Evolutionary conservation across 495 filamentous ascomycete species (phyloP).

Genomic region (Aspergillus saccharolyticus): DNA sequence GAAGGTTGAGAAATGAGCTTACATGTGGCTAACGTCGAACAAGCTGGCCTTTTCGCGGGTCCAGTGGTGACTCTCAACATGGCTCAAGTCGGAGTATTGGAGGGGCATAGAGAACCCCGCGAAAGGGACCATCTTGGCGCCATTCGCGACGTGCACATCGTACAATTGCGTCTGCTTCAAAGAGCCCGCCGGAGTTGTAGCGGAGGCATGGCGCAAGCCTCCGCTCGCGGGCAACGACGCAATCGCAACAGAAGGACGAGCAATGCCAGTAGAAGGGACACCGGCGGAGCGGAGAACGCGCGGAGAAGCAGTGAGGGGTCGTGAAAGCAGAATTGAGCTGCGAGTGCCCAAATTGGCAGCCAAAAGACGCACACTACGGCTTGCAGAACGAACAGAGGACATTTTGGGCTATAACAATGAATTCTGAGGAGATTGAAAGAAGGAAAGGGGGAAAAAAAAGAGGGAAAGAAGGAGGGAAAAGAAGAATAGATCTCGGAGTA

Average conservation of each 20-base stretch:
- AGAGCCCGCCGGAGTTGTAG: slow-evolving; percentile 40
- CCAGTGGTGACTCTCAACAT: slow-evolving; percentile 78
- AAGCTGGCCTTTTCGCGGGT: slow-evolving; percentile 80
- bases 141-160: slow-evolving; percentile 71
- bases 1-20: slow-evolving; percentile 15
- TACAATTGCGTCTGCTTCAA: slow-evolving; percentile 72
- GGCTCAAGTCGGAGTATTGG: slow-evolving; percentile 69
- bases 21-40: slow-evolving; percentile 74
- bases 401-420: slow-evolving; percentile 20
- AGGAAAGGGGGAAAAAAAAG: slow-evolving; percentile 15
- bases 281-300: slow-evolving; percentile 26
- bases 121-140: slow-evolving; percentile 96
- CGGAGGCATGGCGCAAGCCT: slow-evolving; percentile 55
- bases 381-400: slow-evolving; percentile 32
- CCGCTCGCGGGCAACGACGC: slow-evolving; percentile 15
- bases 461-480: slow-evolving; percentile 15
- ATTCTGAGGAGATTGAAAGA: neutral
- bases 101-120: slow-evolving; percentile 92
- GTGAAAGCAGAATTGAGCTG: slow-evolving; percentile 30
- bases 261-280: slow-evolving; percentile 7
- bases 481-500: slow-evolving; percentile 1
- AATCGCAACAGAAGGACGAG: slow-evolving; percentile 14
- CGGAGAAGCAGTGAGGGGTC: slow-evolving; percentile 30
- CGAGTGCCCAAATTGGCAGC: slow-evolving; percentile 26
- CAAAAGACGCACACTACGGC: slow-evolving; percentile 31